Evolutionary conservation across 1,139 yeast species (phyloP).

Genomic region (Yamadazyma mexicana): DNA sequence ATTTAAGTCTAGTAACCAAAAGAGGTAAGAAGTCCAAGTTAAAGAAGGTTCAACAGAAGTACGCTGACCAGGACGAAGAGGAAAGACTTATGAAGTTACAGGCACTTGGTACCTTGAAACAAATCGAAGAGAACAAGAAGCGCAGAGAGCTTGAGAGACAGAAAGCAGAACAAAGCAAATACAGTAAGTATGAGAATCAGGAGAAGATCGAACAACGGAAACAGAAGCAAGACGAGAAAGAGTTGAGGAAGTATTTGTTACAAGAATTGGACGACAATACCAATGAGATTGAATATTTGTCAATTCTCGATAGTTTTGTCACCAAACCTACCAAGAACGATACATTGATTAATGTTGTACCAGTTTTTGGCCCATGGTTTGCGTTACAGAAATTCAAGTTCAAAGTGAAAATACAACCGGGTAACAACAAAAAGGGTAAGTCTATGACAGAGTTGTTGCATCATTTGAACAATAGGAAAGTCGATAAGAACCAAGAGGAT

Average conservation of each 20-base stretch:
- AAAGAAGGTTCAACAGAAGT: slow-evolving; percentile 80
- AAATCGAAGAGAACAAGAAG: slow-evolving; percentile 44
- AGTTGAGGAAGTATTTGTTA: slow-evolving; percentile 46
- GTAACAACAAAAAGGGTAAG: slow-evolving; percentile 86
- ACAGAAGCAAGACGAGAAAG: slow-evolving; percentile 51
- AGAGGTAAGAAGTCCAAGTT: slow-evolving; percentile 85
- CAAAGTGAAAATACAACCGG: slow-evolving; percentile 85
- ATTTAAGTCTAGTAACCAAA: slow-evolving; percentile 25
- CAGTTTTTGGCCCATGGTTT: slow-evolving; percentile 93
- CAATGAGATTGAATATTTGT: slow-evolving; percentile 34
- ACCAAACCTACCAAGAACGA: slow-evolving; percentile 46
- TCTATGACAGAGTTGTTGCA: slow-evolving; percentile 69
- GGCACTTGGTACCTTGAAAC: slow-evolving; percentile 80
- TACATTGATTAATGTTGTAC: slow-evolving; percentile 60
- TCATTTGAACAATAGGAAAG: slow-evolving; percentile 56
- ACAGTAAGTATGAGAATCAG: slow-evolving; percentile 23
- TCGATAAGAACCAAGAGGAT: slow-evolving; percentile 52
- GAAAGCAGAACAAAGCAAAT: slow-evolving; percentile 23
- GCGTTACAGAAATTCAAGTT: slow-evolving; percentile 74
- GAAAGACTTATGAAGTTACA: slow-evolving; percentile 75
- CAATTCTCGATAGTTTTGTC: slow-evolving; percentile 40
- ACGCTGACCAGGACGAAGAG: slow-evolving; percentile 90
- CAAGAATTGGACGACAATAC: slow-evolving; percentile 35
- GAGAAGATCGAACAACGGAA: slow-evolving; percentile 34
- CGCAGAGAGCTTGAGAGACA: slow-evolving; percentile 24